A percentile compares a stretch with the other conserved stretches of the same genome.
phyloP scores from a whole-genome alignment of 768 basidiomycete genomes.

The Lepiota brunneoincarnata region DNA sequence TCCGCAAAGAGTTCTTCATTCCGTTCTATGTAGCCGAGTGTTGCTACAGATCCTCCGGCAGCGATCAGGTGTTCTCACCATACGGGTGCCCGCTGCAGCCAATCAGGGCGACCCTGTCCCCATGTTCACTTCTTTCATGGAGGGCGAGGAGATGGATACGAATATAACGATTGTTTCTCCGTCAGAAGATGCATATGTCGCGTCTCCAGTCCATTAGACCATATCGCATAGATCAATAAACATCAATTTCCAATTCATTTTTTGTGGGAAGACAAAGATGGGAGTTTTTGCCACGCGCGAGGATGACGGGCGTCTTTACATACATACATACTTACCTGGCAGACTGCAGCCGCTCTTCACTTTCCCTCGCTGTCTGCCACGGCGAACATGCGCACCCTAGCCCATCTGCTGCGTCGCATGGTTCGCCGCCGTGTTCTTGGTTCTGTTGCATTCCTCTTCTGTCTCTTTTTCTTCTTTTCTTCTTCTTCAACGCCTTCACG shows the following conservation, averaged over 20 bases:
- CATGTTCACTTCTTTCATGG: constrained; percentile 20
- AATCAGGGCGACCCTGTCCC: constrained; percentile 6
- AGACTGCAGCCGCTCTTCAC: not conserved
- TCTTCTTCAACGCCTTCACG: constrained; percentile 22
- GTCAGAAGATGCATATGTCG: constrained; percentile 5
- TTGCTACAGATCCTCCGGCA: constrained; percentile 36
- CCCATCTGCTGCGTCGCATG: constrained; percentile 42
- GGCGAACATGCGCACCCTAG: not conserved
- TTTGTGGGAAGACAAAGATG: constrained; percentile 3
- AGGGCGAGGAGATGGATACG: constrained; percentile 18
- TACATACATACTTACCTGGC: not conserved
- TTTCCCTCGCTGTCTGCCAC: not conserved
- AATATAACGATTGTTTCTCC: constrained; percentile 18
- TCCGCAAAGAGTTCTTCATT: constrained; percentile 42
- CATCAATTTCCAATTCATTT: not conserved
- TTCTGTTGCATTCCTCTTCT: constrained; percentile 24
- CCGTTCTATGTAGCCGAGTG: constrained; percentile 38
- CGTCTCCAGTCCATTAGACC: not conserved
- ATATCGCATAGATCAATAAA: not conserved
- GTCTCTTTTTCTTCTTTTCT: constrained; percentile 34
- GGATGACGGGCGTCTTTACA: constrained; percentile 4
- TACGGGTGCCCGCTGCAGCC: constrained; percentile 10
- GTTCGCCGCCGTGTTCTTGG: constrained; percentile 42
- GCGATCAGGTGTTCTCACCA: constrained; percentile 20
- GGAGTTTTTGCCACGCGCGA: not conserved